Conservation (phyloP, 495 filamentous ascomycete species). For the Xylaria bambusicola region DNA sequence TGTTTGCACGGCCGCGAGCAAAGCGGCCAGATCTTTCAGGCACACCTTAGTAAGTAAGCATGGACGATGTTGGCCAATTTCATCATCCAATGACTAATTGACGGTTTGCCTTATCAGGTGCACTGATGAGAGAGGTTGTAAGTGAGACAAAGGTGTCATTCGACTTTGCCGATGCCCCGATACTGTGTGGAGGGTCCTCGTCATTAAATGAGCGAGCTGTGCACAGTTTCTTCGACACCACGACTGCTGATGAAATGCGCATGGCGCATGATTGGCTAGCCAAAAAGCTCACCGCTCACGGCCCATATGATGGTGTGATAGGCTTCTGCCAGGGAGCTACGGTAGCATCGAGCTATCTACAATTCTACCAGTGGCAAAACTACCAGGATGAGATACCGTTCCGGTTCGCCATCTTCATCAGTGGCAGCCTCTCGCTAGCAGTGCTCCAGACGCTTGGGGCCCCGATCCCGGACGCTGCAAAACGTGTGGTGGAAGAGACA, state of each 20-base stretch:
- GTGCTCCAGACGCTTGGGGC: conserved; percentile 56
- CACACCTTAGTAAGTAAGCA: conserved; percentile 41
- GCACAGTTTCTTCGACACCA: conserved; percentile 48
- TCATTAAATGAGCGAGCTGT: not conserved
- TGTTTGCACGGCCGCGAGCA: conserved; percentile 66
- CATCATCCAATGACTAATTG: not conserved
- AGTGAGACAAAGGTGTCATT: not conserved
- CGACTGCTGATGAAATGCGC: conserved; percentile 39
- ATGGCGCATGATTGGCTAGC: conserved; percentile 49
- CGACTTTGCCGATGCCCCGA: conserved; percentile 3
- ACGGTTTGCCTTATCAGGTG: not conserved
- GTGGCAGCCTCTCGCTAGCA: conserved; percentile 52
- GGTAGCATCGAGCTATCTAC: conserved; percentile 49
- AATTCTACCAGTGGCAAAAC: conserved; percentile 40
- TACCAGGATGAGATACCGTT: conserved; percentile 48
- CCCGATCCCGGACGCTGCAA: conserved; percentile 44
- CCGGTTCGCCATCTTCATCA: conserved; percentile 61
- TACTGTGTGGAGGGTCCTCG: not conserved
- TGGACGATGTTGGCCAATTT: too few species aligned
- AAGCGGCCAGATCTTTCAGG: conserved; percentile 57
- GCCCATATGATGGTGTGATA: conserved; percentile 63
- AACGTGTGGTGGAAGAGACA: conserved; percentile 39
- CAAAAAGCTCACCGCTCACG: conserved; percentile 48
- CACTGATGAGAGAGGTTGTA: not conserved
- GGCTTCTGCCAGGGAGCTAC: conserved; percentile 63